Conservation (phyloP, 495 filamentous ascomycete species). For the Lepraria neglecta region DNA sequence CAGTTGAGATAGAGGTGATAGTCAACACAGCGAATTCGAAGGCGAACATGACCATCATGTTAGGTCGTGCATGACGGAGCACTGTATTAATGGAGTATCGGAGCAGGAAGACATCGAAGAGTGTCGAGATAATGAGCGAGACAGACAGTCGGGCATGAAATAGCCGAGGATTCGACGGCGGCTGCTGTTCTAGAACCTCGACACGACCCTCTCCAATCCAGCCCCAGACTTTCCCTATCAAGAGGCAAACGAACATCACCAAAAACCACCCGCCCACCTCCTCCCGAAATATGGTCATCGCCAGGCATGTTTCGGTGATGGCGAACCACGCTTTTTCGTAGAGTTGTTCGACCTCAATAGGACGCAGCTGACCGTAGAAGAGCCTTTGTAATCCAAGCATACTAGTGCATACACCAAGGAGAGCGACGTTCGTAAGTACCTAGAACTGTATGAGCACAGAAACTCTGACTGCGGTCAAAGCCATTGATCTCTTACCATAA, state of each 20-base stretch:
- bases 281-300: slow-evolving; percentile 98
- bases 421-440: slow-evolving; percentile 83
- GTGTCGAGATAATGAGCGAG: slow-evolving; percentile 68
- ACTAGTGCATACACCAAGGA: slow-evolving; percentile 66
- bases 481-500: slow-evolving; percentile 58
- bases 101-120: slow-evolving; percentile 72
- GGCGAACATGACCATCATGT: slow-evolving; percentile 99
- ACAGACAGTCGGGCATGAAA: slow-evolving; percentile 78
- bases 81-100: slow-evolving; percentile 75
- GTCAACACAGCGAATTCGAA: slow-evolving; percentile 91
- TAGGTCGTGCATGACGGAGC: slow-evolving; percentile 74
- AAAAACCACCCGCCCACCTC: slow-evolving; percentile 90
- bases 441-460: slow-evolving; percentile 30
- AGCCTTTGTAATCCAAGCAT: slow-evolving; percentile 84
- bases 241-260: slow-evolving; percentile 88
- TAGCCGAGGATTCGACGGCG: slow-evolving; percentile 79
- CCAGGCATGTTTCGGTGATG: slow-evolving; percentile 90
- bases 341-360: slow-evolving; percentile 91
- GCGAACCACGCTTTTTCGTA: slow-evolving; percentile 98
- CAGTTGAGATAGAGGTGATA: slow-evolving; percentile 72
- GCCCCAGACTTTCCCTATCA: slow-evolving; percentile 92
- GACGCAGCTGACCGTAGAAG: slow-evolving; percentile 84
- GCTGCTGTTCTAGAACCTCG: slow-evolving; percentile 91
- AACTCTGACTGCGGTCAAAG: not conserved
- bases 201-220: slow-evolving; percentile 97